Percentiles rank a stretch among this genome's conserved stretches.
Conservation (phyloP, 2,329 filamentous ascomycete genomes). For the Acephala macrosclerotiorum region DNA sequence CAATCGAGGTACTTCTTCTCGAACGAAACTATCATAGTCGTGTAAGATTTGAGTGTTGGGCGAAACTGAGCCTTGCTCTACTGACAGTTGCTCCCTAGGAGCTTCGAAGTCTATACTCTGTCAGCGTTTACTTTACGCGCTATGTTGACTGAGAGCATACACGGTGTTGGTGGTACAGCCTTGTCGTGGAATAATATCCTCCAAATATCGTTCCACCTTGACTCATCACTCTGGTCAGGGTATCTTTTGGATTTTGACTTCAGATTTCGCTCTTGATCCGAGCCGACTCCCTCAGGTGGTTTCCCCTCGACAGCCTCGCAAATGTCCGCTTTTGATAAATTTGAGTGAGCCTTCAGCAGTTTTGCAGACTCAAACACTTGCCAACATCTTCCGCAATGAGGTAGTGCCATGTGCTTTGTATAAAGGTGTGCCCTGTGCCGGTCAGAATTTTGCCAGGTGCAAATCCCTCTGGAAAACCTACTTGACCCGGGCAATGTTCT, state of each 20-base stretch:
- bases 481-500: conserved; percentile 29
- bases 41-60: not conserved
- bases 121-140: not conserved
- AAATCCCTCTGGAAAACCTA: conserved; percentile 6
- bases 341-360: conserved; percentile 25
- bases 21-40: not conserved
- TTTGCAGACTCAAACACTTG: conserved; percentile 22
- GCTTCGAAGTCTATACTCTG: not conserved
- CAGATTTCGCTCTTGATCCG: not conserved
- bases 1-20: not conserved
- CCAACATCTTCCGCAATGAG: conserved; percentile 32
- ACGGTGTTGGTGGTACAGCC: not conserved
- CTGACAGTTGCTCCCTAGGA: not conserved
- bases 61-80: not conserved
- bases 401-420: conserved; percentile 18
- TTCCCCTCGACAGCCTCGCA: not conserved
- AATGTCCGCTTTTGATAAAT: conserved; percentile 1
- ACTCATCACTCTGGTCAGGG: not conserved
- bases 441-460: not conserved
- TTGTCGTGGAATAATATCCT: not conserved
- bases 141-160: not conserved
- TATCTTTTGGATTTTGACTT: not conserved
- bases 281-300: not conserved
- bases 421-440: conserved; percentile 28
- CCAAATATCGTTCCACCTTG: conserved; percentile 4